Evolutionary conservation across 148 eudicot genomes (phyloP).

Genomic region (Drosera capensis): DNA sequence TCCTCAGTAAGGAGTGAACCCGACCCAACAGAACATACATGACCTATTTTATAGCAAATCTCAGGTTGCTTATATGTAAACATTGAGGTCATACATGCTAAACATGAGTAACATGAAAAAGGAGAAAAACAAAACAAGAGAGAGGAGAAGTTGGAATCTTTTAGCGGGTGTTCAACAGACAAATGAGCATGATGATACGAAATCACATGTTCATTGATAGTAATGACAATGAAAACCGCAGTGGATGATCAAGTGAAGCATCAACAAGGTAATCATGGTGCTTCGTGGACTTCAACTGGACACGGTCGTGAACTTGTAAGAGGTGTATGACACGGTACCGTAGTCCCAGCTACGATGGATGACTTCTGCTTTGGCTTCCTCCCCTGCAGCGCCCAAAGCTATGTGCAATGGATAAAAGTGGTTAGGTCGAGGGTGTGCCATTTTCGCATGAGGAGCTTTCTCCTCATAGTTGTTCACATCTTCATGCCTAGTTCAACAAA

Average conservation of each 20-base stretch:
- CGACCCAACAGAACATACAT: too few relatives aligned
- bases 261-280: not conserved
- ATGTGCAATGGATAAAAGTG: constrained; percentile 80
- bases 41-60: too few relatives aligned
- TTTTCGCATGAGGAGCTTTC: constrained; percentile 65
- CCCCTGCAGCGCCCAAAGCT: constrained; percentile 75
- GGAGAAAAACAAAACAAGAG: too few relatives aligned
- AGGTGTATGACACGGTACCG: constrained; percentile 56
- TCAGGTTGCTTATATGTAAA: too few relatives aligned
- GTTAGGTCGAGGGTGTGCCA: constrained; percentile 66
- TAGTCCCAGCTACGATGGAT: constrained; percentile 64
- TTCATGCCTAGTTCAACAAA: constrained; percentile 20
- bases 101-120: too few relatives aligned
- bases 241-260: not conserved
- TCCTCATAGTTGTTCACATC: constrained; percentile 51
- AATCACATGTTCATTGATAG: too few relatives aligned
- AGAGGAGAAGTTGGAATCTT: too few relatives aligned
- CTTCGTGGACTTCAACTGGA: not conserved
- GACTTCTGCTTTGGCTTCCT: constrained; percentile 44
- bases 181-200: too few relatives aligned
- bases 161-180: too few relatives aligned
- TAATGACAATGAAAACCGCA: not conserved
- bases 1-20: too few relatives aligned
- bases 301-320: constrained; percentile 43
- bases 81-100: too few relatives aligned